phyloP scores from a whole-genome alignment of 306 rosid genomes.

The Nissolia schottii region DNA sequence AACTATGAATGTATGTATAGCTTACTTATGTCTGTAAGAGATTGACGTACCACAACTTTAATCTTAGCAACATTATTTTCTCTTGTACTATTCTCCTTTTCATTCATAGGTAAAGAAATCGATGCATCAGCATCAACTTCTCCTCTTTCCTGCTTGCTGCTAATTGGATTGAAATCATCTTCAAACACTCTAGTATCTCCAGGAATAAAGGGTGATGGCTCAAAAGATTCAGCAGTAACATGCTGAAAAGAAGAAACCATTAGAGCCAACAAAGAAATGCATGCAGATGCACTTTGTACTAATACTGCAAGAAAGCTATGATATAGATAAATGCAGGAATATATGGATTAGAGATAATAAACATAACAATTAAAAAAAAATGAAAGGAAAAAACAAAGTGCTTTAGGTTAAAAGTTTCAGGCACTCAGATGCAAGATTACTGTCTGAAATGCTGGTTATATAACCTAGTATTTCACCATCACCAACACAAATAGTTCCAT shows the following conservation, averaged over 20 bases:
- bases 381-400: background rate
- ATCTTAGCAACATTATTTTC: conserved; percentile 93
- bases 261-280: conserved; percentile 11
- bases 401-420: background rate
- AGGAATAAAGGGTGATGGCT: conserved; percentile 90
- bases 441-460: background rate
- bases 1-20: background rate
- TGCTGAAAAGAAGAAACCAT: conserved; percentile 51
- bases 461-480: background rate
- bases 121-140: conserved; percentile 63
- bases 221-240: conserved; percentile 79
- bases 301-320: background rate
- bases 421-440: background rate
- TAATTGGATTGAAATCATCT: conserved; percentile 48
- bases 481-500: background rate
- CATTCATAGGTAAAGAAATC: conserved; percentile 45
- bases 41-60: conserved; percentile 91
- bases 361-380: background rate
- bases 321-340: conserved; percentile 9
- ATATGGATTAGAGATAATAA: background rate
- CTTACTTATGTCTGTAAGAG: background rate
- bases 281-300: background rate
- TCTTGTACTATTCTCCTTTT: conserved; percentile 63
- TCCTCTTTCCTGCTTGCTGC: conserved; percentile 53
- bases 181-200: conserved; percentile 66